phyloP scores from a whole-genome alignment of 208 protist species.

The Leishmania aethiopica region DNA sequence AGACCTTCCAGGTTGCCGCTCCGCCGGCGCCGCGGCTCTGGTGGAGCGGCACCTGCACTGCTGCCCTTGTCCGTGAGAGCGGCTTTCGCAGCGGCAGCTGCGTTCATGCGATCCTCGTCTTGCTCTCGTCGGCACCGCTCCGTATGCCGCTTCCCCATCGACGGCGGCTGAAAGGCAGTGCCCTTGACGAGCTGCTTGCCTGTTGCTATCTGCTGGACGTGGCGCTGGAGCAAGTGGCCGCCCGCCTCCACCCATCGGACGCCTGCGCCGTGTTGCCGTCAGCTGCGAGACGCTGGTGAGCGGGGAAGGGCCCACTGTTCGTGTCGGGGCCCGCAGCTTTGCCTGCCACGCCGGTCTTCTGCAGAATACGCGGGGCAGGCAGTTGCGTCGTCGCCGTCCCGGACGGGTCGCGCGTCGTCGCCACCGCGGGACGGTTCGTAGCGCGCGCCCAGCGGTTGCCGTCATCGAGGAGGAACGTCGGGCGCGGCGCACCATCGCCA shows the following conservation, averaged over 20 bases:
- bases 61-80: not conserved
- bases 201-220: constrained; percentile 53
- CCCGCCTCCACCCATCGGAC: constrained; percentile 1
- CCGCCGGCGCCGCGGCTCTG: not conserved
- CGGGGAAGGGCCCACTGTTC: constrained; percentile 24
- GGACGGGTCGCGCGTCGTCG: constrained; percentile 44
- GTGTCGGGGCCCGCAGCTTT: not conserved
- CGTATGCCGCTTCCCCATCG: constrained; percentile 1
- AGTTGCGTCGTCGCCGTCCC: constrained; percentile 22
- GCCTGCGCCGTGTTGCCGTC: not conserved
- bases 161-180: constrained; percentile 19
- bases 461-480: constrained; percentile 45
- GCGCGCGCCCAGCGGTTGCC: constrained; percentile 46
- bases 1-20: not conserved
- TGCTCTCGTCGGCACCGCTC: constrained; percentile 7
- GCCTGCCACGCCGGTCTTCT: not conserved
- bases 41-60: not conserved
- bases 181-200: constrained; percentile 33
- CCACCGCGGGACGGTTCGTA: constrained; percentile 39
- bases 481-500: constrained; percentile 7
- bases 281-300: constrained; percentile 8
- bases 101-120: not conserved
- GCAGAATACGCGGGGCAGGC: constrained; percentile 22
- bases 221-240: constrained; percentile 45
- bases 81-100: not conserved